Conservation (phyloP, 2,329 filamentous ascomycete species). For the Monascus ruber region DNA sequence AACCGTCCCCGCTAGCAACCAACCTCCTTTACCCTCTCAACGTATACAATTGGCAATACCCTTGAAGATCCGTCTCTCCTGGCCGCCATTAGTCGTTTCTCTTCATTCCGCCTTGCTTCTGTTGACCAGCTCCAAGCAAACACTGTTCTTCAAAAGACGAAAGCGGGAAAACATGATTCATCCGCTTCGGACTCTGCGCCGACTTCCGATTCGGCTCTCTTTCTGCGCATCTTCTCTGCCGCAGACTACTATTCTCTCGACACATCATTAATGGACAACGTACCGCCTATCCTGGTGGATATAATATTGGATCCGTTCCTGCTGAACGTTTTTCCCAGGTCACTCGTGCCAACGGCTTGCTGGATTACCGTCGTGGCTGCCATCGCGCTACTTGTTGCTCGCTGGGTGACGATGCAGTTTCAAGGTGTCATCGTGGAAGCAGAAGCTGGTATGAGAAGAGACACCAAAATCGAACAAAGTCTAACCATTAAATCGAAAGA, state of each 20-base stretch:
- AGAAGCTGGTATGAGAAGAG: neutral
- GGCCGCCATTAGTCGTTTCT: conserved; percentile 53
- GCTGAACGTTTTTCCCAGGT: conserved; percentile 66
- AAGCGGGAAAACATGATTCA: neutral
- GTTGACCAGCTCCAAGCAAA: conserved; percentile 9
- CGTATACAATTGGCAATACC: conserved; percentile 50
- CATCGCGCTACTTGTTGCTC: conserved; percentile 37
- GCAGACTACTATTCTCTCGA: conserved; percentile 80
- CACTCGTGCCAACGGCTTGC: conserved; percentile 57
- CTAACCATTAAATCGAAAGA: neutral
- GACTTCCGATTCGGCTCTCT: conserved; percentile 44
- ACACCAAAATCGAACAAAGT: no score
- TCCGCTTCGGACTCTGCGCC: conserved; percentile 8
- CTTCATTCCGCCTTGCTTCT: conserved; percentile 37
- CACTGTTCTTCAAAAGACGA: conserved; percentile 4
- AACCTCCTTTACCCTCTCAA: conserved; percentile 61
- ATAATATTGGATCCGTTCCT: conserved; percentile 77
- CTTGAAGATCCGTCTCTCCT: conserved; percentile 53
- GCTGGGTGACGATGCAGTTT: conserved; percentile 16
- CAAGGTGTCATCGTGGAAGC: conserved; percentile 9
- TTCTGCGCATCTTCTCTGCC: conserved; percentile 62
- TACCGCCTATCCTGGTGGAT: conserved; percentile 66
- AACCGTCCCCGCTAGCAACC: conserved; percentile 55
- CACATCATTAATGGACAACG: conserved; percentile 59
- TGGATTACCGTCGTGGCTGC: conserved; percentile 56